These are phyloP conservation scores for Rhamnella rubrinervis DNA, from an alignment of 331 rosid species.

Conservation along the genomic window DNA sequence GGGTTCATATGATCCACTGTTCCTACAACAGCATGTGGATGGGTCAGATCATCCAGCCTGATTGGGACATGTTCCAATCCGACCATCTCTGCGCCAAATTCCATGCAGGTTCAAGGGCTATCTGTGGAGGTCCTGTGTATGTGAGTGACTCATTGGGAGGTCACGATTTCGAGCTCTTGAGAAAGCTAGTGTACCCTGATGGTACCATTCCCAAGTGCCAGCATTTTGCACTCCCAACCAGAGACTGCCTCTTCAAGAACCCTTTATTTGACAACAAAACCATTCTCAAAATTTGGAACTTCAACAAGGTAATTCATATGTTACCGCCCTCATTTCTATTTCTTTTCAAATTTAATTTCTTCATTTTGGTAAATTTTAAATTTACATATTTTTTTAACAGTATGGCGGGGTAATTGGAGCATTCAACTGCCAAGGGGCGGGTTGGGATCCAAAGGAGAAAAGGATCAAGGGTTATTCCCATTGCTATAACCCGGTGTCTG, in stretches of 20 bases:
- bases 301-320: constrained; percentile 56
- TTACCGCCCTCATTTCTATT: not conserved
- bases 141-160: constrained; percentile 72
- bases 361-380: not conserved
- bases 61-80: constrained; percentile 99
- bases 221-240: constrained; percentile 77
- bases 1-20: constrained; percentile 89
- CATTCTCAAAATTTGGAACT: constrained; percentile 82
- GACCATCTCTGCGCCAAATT: constrained; percentile 76
- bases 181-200: constrained; percentile 75
- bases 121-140: constrained; percentile 79
- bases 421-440: constrained; percentile 90
- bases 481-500: constrained; percentile 55
- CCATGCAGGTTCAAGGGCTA: constrained; percentile 88
- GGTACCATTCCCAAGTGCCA: constrained; percentile 76
- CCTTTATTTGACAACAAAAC: constrained; percentile 68
- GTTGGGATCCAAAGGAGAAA: constrained; percentile 72
- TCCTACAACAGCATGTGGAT: constrained; percentile 96
- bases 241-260: constrained; percentile 82
- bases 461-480: constrained; percentile 57
- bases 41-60: constrained; percentile 86
- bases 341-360: not conserved
- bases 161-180: constrained; percentile 71
- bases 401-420: constrained; percentile 86
- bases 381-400: constrained; percentile 35